Evolutionary conservation across 306 rosid genomes (phyloP).

Genomic region (Luffa acutangula): DNA sequence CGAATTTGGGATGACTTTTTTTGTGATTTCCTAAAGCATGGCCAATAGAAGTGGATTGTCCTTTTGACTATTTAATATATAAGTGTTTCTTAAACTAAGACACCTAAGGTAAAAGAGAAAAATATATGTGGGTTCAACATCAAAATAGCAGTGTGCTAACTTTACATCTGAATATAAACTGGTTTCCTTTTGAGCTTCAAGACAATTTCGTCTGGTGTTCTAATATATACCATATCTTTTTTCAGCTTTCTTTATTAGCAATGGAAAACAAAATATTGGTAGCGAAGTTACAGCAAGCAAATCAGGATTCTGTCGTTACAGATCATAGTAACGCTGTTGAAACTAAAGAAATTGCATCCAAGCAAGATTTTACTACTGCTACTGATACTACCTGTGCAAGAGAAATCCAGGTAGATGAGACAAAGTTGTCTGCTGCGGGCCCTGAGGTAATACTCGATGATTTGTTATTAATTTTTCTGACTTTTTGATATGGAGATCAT

Average conservation of each 20-base stretch:
- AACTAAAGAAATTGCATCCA: conserved; percentile 16
- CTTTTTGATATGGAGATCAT: neutral
- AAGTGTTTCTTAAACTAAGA: neutral
- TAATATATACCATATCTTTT: neutral
- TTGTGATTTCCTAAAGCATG: neutral
- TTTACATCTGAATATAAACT: neutral
- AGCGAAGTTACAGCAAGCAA: conserved; percentile 48
- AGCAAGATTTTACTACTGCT: conserved; percentile 17
- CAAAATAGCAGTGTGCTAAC: neutral
- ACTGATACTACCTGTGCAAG: conserved; percentile 14
- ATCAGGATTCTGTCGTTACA: conserved; percentile 19
- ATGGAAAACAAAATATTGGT: conserved; percentile 57
- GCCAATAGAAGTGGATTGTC: neutral
- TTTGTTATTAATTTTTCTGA: neutral
- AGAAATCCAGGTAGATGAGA: conserved; percentile 32
- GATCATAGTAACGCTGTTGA: conserved; percentile 11
- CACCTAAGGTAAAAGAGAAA: neutral
- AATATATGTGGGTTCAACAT: neutral
- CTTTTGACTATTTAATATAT: neutral
- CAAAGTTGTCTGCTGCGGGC: conserved; percentile 20
- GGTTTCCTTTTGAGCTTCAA: neutral
- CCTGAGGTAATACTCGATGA: conserved; percentile 29
- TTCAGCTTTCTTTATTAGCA: conserved; percentile 63
- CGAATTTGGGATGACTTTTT: neutral
- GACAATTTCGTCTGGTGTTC: neutral